phyloP scores from a whole-genome alignment of 139 green algal species.

The Klebsormidium nitens region DNA sequence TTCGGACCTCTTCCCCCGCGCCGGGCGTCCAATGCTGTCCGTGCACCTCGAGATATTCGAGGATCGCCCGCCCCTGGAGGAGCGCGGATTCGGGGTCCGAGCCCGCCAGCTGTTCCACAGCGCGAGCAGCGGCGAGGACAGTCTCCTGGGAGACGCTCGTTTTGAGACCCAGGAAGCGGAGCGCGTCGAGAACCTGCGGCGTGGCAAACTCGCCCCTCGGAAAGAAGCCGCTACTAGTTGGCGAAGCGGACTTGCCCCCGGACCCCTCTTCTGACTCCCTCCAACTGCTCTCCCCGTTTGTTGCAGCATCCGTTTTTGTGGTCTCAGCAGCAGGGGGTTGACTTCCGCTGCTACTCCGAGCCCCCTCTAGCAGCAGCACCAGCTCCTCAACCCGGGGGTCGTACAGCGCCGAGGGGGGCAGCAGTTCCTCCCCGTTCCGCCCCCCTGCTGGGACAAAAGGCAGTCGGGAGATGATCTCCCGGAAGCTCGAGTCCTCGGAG shows the following conservation, averaged over 20 bases:
- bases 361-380: constrained; percentile 52
- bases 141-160: constrained; percentile 35
- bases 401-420: constrained; percentile 48
- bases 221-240: no score
- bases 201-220: constrained; percentile 41
- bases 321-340: no score
- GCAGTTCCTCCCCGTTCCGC: constrained; percentile 18
- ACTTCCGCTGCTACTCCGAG: no score
- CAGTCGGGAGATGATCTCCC: constrained; percentile 24
- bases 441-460: constrained; percentile 52
- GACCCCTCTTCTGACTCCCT: no score
- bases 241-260: no score
- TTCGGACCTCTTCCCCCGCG: neutral
- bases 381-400: constrained; percentile 63
- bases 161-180: constrained; percentile 56
- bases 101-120: constrained; percentile 40
- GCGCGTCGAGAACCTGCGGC: constrained; percentile 37
- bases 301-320: no score
- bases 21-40: constrained; percentile 12
- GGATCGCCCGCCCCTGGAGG: constrained; percentile 47
- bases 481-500: constrained; percentile 1
- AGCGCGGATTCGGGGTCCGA: constrained; percentile 46
- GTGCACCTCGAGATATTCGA: constrained; percentile 58
- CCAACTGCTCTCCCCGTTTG: no score
- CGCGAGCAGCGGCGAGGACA: constrained; percentile 53